phyloP scores from a whole-genome alignment of 805 yeast species.

The Yarrowia porcina region DNA sequence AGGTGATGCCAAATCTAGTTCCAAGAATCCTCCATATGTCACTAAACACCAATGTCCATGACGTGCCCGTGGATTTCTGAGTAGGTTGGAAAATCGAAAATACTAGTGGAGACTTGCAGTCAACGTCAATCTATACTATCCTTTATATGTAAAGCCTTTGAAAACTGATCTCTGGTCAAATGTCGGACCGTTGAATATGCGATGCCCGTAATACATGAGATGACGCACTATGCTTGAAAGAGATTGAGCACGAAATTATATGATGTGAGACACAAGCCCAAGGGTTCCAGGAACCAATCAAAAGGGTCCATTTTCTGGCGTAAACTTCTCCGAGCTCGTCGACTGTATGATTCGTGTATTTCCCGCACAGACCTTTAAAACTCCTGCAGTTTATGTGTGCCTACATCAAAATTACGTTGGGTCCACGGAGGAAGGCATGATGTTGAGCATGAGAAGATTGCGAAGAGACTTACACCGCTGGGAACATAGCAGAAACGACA shows the following conservation, averaged over 20 bases:
- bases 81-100: no score
- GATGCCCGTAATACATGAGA: not conserved
- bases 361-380: constrained; percentile 1
- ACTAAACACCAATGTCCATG: no score
- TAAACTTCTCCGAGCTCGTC: not conserved
- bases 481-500: no score
- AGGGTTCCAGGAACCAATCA: not conserved
- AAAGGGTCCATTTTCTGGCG: not conserved
- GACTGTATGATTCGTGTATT: not conserved
- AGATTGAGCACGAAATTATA: no score
- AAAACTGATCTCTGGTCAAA: not conserved
- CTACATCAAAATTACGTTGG: not conserved
- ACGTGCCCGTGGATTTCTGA: no score
- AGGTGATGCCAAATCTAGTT: not conserved
- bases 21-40: no score
- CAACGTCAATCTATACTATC: no score
- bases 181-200: not conserved
- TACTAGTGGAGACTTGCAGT: no score
- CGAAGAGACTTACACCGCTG: no score
- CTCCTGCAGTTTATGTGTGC: not conserved
- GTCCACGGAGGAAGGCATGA: not conserved
- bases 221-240: not conserved
- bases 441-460: not conserved
- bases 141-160: no score
- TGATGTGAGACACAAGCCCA: no score